phyloP scores from a whole-genome alignment of 306 rosid species.

The Coriaria nepalensis region DNA sequence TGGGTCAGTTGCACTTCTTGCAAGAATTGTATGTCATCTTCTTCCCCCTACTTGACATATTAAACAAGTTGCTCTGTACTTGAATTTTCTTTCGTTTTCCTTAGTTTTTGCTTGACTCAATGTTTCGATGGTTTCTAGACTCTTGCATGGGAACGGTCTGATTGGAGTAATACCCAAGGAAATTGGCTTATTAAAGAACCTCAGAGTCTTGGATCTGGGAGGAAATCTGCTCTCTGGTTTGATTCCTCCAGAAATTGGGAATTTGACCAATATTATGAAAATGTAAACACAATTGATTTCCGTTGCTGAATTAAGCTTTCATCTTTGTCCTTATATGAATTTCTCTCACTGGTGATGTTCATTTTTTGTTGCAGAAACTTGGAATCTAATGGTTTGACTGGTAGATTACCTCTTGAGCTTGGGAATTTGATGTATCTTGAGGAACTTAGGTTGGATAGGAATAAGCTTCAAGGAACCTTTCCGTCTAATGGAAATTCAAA shows the following conservation, averaged over 20 bases:
- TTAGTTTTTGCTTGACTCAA: conserved; percentile 15
- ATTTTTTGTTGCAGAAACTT: conserved; percentile 46
- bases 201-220: conserved; percentile 78
- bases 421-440: conserved; percentile 61
- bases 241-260: conserved; percentile 81
- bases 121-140: conserved; percentile 29
- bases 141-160: conserved; percentile 61
- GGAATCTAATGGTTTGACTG: conserved; percentile 72
- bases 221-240: conserved; percentile 67
- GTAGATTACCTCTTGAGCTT: conserved; percentile 50
- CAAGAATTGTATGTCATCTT: conserved; percentile 57
- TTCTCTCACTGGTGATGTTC: conserved; percentile 9
- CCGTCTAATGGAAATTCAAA: conserved; percentile 36
- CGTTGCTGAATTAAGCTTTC: conserved; percentile 3
- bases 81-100: conserved; percentile 7
- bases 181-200: conserved; percentile 46
- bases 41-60: background rate
- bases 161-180: conserved; percentile 75
- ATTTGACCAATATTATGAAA: conserved; percentile 37
- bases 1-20: conserved; percentile 58
- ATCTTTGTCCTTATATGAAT: background rate
- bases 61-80: conserved; percentile 3
- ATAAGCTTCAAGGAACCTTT: conserved; percentile 70
- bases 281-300: conserved; percentile 35
- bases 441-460: conserved; percentile 78